Percentiles rank a stretch among this genome's conserved stretches.
phyloP scores from a whole-genome alignment of 1,284 basidiomycete genomes.

The Melampsora americana region DNA sequence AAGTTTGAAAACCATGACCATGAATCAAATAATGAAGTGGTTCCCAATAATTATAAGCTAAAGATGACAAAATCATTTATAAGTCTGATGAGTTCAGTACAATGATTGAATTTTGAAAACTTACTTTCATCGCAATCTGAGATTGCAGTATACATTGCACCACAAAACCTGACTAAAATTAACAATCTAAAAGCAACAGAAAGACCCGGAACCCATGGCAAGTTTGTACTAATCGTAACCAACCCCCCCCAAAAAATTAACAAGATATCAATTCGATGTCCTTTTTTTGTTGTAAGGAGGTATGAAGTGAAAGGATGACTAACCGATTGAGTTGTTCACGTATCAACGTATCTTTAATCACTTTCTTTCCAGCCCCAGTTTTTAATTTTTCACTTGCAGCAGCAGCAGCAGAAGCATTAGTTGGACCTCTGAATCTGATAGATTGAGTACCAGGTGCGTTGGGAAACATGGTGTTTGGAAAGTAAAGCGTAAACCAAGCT shows the following conservation, averaged over 20 bases:
- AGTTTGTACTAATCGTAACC: slow-evolving; percentile 50
- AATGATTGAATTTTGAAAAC: slow-evolving; percentile 46
- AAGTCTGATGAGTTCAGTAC: too few relatives aligned
- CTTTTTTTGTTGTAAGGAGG: too few relatives aligned
- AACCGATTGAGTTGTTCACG: slow-evolving; percentile 38
- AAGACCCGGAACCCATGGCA: slow-evolving; percentile 78
- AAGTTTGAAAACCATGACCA: slow-evolving; percentile 89
- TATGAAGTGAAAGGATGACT: neutral
- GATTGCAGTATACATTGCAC: slow-evolving; percentile 92
- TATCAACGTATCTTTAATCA: slow-evolving; percentile 37
- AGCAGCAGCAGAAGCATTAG: slow-evolving; percentile 26
- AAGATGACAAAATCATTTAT: neutral
- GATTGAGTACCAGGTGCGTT: slow-evolving; percentile 21
- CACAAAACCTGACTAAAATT: slow-evolving; percentile 74
- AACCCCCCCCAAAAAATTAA: neutral
- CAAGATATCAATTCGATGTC: neutral
- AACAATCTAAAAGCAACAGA: slow-evolving; percentile 77
- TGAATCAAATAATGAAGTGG: slow-evolving; percentile 83
- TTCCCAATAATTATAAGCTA: slow-evolving; percentile 99
- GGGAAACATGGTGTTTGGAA: neutral
- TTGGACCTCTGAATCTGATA: slow-evolving; percentile 32
- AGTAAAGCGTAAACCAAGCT: too few relatives aligned
- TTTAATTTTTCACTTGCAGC: slow-evolving; percentile 42
- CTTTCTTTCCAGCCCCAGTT: slow-evolving; percentile 2
- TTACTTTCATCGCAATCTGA: slow-evolving; percentile 95